These are phyloP conservation scores for Tetradesmus obliquus DNA, from an alignment of 139 green algal species.

Conservation along the genomic window DNA sequence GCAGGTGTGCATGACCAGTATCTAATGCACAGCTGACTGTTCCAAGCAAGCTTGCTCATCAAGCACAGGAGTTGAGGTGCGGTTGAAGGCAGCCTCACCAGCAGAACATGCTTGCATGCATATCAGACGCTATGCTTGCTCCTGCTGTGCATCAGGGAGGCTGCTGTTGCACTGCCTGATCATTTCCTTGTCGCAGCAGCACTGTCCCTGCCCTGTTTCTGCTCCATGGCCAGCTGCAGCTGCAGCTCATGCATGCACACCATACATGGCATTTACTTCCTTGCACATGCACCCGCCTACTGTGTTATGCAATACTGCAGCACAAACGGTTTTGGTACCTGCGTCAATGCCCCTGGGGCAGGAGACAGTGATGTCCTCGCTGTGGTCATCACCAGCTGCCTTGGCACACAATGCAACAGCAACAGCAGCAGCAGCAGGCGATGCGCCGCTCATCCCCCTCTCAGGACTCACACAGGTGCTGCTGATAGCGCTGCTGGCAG, in stretches of 20 bases:
- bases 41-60: not conserved
- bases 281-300: too few relatives aligned
- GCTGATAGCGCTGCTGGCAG: conserved; percentile 11
- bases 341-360: not conserved
- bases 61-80: not conserved
- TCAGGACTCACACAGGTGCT: not conserved
- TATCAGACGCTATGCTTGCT: too few relatives aligned
- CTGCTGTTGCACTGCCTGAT: not conserved
- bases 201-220: not conserved
- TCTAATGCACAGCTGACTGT: not conserved
- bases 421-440: not conserved
- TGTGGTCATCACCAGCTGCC: not conserved
- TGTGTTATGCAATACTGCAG: too few relatives aligned
- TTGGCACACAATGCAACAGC: not conserved
- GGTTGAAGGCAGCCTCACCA: not conserved
- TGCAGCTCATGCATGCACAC: too few relatives aligned
- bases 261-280: too few relatives aligned
- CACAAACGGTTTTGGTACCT: too few relatives aligned
- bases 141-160: too few relatives aligned
- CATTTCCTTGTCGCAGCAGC: not conserved
- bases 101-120: not conserved
- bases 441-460: not conserved
- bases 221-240: too few relatives aligned
- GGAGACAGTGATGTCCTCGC: not conserved
- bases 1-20: not conserved